phyloP scores from a whole-genome alignment of 148 eudicot species.

The Silene latifolia region DNA sequence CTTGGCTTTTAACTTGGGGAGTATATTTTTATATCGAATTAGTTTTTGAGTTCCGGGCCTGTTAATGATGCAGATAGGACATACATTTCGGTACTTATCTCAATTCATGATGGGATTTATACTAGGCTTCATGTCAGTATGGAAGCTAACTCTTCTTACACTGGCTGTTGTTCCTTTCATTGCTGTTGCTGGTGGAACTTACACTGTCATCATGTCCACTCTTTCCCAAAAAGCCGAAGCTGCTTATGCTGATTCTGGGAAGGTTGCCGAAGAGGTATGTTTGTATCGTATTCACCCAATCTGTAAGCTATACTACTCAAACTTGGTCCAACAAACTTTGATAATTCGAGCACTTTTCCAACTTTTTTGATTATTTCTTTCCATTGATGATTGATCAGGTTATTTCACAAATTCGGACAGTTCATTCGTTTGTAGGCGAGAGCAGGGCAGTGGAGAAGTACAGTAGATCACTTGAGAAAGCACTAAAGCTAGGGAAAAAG shows the following conservation, averaged over 20 bases:
- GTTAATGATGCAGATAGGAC: conserved; percentile 54
- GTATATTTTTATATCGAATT: not conserved
- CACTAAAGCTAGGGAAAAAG: conserved; percentile 51
- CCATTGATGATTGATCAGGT: conserved; percentile 35
- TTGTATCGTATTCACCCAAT: not conserved
- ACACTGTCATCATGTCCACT: conserved; percentile 51
- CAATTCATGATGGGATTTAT: conserved; percentile 58
- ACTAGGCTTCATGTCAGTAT: conserved; percentile 55
- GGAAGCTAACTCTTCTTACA: conserved; percentile 70
- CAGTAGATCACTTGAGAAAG: conserved; percentile 43
- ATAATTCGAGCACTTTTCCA: not conserved
- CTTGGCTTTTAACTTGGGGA: not conserved
- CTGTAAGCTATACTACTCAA: not conserved
- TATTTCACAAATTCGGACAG: conserved; percentile 64
- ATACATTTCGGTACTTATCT: conserved; percentile 57
- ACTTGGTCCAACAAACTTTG: not conserved
- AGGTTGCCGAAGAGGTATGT: conserved; percentile 67
- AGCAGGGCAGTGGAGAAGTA: conserved; percentile 49
- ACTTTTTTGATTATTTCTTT: not conserved
- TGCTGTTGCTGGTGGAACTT: conserved; percentile 64
- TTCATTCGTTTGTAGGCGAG: conserved; percentile 69
- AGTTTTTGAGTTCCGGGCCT: not conserved
- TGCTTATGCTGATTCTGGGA: conserved; percentile 73
- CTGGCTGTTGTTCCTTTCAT: conserved; percentile 62
- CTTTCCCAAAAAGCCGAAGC: conserved; percentile 57